Percentiles rank a stretch among this genome's conserved stretches.
phyloP scores from a whole-genome alignment of 495 filamentous ascomycete species.

The Trichoderma gamsii region DNA sequence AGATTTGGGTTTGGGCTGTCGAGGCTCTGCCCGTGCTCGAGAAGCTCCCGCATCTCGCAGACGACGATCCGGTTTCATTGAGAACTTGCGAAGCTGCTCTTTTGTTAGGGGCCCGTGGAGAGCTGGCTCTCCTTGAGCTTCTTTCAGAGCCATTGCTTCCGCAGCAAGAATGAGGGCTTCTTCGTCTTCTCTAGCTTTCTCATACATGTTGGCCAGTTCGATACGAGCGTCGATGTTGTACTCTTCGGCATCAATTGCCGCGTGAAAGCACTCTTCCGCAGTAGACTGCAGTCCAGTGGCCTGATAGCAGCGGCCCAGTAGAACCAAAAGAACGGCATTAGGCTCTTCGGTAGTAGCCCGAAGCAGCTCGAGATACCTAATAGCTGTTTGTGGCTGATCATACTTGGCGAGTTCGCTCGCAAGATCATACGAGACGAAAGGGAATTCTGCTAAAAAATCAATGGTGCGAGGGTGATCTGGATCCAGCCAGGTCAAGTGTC shows the following conservation, averaged over 20 bases:
- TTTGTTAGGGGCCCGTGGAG: conserved; percentile 31
- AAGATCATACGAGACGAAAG: conserved; percentile 69
- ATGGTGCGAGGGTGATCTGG: conserved; percentile 45
- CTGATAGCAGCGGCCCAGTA: conserved; percentile 67
- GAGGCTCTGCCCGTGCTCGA: not conserved
- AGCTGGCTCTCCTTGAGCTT: conserved; percentile 22
- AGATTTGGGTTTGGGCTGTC: not conserved
- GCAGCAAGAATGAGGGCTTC: conserved; percentile 69
- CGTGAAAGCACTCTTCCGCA: conserved; percentile 69
- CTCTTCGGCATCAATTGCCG: conserved; percentile 61
- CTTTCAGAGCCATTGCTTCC: conserved; percentile 60
- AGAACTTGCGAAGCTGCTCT: conserved; percentile 24
- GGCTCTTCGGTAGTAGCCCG: conserved; percentile 49
- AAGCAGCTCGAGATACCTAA: conserved; percentile 68
- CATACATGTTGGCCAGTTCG: conserved; percentile 73
- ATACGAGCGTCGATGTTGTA: conserved; percentile 62
- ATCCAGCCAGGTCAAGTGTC: conserved; percentile 49
- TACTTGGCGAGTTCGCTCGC: conserved; percentile 59
- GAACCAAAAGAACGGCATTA: conserved; percentile 59
- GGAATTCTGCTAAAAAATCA: conserved; percentile 54
- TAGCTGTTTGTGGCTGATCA: conserved; percentile 54
- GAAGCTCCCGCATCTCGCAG: not conserved
- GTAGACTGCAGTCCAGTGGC: conserved; percentile 54
- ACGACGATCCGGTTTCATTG: not conserved
- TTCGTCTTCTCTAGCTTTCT: conserved; percentile 58